A percentile compares a stretch with the other conserved stretches of the same genome.
These are phyloP conservation scores for Aureobasidium sp. DNA, from an alignment of 2,329 filamentous ascomycete species.

Conservation along the genomic window DNA sequence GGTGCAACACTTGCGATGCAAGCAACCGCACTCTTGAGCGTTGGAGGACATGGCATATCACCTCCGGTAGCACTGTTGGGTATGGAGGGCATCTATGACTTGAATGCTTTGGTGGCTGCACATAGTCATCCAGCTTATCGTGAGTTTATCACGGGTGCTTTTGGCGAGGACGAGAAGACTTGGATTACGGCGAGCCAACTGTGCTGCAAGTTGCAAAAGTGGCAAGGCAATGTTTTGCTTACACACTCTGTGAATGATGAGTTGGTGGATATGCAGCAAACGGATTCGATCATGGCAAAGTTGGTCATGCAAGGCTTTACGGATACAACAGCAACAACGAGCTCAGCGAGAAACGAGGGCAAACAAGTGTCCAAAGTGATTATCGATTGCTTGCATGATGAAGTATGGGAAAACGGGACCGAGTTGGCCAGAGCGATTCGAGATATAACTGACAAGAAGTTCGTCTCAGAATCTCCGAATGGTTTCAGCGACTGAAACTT, in stretches of 20 bases:
- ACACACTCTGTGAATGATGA: constrained; percentile 40
- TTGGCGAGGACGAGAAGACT: constrained; percentile 34
- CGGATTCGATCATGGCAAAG: constrained; percentile 45
- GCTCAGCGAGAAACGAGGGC: not conserved
- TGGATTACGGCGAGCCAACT: constrained; percentile 52
- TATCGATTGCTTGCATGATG: not conserved
- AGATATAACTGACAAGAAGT: not conserved
- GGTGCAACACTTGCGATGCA: constrained; percentile 58
- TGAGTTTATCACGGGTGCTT: constrained; percentile 41
- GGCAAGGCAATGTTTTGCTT: constrained; percentile 35
- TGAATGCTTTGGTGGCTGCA: constrained; percentile 43
- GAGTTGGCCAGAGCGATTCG: not conserved
- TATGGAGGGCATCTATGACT: constrained; percentile 58
- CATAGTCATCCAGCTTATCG: constrained; percentile 44
- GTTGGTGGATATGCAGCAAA: constrained; percentile 47
- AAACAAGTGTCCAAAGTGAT: not conserved
- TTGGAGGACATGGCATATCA: constrained; percentile 13
- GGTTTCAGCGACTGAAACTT: not conserved
- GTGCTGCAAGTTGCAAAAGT: constrained; percentile 31
- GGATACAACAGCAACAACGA: not conserved
- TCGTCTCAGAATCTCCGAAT: too few species aligned
- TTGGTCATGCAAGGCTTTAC: constrained; percentile 23
- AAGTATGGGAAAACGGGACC: not conserved
- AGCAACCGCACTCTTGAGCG: constrained; percentile 32
- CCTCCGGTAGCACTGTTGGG: constrained; percentile 48